phyloP scores from a whole-genome alignment of 2,329 filamentous ascomycete species.

The Aspergillus pseudotamarii region DNA sequence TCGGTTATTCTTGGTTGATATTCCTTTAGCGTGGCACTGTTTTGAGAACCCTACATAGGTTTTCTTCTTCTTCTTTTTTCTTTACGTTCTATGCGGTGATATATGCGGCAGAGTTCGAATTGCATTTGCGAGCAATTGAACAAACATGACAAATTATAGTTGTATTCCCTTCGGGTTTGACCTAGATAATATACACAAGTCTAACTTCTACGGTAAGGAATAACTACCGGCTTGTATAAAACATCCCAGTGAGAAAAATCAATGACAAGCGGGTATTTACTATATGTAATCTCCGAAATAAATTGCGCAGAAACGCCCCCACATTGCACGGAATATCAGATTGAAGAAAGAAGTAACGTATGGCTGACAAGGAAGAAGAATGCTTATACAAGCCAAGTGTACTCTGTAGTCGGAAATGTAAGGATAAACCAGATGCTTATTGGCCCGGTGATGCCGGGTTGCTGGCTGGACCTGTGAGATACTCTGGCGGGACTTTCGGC shows the following conservation, averaged over 20 bases:
- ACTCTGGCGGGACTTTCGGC: constrained; percentile 52
- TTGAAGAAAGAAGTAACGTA: neutral
- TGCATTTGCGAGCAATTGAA: neutral
- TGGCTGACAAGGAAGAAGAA: constrained; percentile 10
- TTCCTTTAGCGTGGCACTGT: neutral
- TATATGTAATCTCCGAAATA: constrained; percentile 12
- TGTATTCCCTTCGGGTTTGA: neutral
- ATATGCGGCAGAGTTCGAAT: neutral
- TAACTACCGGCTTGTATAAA: constrained; percentile 5
- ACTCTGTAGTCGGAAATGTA: neutral
- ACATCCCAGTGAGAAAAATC: neutral
- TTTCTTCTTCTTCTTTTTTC: neutral
- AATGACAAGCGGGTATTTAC: constrained; percentile 4
- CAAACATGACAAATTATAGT: neutral
- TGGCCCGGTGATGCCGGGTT: constrained; percentile 40
- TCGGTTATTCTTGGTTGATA: neutral
- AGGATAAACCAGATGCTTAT: neutral
- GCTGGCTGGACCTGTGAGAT: constrained; percentile 42
- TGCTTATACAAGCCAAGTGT: neutral
- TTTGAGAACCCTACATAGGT: neutral
- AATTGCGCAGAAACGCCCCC: constrained; percentile 9
- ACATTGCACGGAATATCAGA: constrained; percentile 7
- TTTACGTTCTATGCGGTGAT: neutral
- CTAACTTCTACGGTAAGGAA: constrained; percentile 4
- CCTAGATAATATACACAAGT: constrained; percentile 9